A percentile compares a stretch with the other conserved stretches of the same genome.
phyloP scores from a whole-genome alignment of 371 early-diverging fungal genomes.

The Lichtheimia ornata region DNA sequence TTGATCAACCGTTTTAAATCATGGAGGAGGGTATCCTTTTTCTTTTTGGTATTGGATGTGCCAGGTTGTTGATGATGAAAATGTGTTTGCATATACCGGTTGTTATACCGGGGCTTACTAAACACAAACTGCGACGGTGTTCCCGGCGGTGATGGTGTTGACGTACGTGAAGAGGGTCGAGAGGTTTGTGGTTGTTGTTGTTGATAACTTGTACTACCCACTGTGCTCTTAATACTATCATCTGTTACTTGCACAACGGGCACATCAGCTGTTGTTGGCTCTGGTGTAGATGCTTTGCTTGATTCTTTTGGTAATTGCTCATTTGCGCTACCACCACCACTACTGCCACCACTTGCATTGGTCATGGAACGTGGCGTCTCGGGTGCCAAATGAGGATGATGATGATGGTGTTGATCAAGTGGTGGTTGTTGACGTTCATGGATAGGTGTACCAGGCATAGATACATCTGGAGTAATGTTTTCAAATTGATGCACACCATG shows the following conservation, averaged over 20 bases:
- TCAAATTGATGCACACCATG: constrained; percentile 37
- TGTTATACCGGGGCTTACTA: constrained; percentile 28
- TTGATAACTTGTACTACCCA: too few species aligned
- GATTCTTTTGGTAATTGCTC: neutral
- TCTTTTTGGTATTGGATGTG: constrained; percentile 2
- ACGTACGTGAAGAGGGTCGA: neutral
- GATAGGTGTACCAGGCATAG: constrained; percentile 29
- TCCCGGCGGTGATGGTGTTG: constrained; percentile 5
- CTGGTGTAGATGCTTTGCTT: too few species aligned
- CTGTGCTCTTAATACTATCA: too few species aligned
- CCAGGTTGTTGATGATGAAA: constrained; percentile 22
- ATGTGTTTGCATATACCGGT: constrained; percentile 29
- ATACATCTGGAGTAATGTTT: constrained; percentile 35
- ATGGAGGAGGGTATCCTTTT: constrained; percentile 37
- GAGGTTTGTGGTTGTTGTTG: neutral
- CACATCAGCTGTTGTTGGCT: too few species aligned
- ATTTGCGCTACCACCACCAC: neutral
- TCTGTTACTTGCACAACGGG: too few species aligned
- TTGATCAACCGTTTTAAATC: constrained; percentile 44
- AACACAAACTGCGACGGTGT: constrained; percentile 35
- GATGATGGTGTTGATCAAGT: neutral
- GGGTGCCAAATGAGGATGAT: constrained; percentile 2
- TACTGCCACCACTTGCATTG: neutral
- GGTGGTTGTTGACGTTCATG: neutral
- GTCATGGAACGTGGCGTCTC: constrained; percentile 3